Base-by-base conservation (phyloP, 108 stramenopile species). In the Nitzschia sp. region DNA sequence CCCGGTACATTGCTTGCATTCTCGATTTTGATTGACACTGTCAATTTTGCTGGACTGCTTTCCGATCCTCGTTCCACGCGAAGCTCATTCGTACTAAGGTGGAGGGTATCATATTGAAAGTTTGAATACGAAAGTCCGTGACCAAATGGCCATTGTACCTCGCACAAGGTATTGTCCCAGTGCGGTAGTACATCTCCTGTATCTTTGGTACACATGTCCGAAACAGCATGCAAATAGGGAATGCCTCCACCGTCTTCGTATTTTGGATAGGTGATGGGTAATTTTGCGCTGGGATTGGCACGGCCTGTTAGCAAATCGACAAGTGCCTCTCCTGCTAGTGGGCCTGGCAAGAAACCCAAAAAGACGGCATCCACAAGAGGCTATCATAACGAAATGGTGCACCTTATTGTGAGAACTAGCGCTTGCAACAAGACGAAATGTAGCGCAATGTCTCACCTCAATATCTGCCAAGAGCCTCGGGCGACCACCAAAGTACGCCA, bases 121-220 rank as follows among this genome's bases (percentile, higher is more conserved):
- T 48, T 31, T 6, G 81, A 69, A 46, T 83, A 88, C n/a, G 70
- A 73, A 31, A 85, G 45, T 26, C 87, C 87, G 54, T 85, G 70
- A 15, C 87, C 87, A 75, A 88, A 88, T n/a, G 72, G 73, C 82
- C 82, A 88, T 58, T 83, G 80, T 0, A 82, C 83, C 45, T 79
- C 69, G 54, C 87, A 88, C 0, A 62, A 80, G 1, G 57, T 66
- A 66, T 85, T 83, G 0, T 69, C 45, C 59, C 58, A 85, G 53
- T 88, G 82, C 1, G 87, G 87, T 35, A 88, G 58, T 15, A 54
- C 30, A 13, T 63, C 77, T 13, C 66, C 79, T 11, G 58, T 44
- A 23, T 79, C 78, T 45, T 58, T 31, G 13, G 84, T 88, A 44
- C 87, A 88, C 64, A 66, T 74, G 36, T 85, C 84, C 0, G 80